Evolutionary conservation across 345 rosid genomes (phyloP), one percentile per base, ranked within the genome.

Genomic region (Bretschneidera sinensis): DNA sequence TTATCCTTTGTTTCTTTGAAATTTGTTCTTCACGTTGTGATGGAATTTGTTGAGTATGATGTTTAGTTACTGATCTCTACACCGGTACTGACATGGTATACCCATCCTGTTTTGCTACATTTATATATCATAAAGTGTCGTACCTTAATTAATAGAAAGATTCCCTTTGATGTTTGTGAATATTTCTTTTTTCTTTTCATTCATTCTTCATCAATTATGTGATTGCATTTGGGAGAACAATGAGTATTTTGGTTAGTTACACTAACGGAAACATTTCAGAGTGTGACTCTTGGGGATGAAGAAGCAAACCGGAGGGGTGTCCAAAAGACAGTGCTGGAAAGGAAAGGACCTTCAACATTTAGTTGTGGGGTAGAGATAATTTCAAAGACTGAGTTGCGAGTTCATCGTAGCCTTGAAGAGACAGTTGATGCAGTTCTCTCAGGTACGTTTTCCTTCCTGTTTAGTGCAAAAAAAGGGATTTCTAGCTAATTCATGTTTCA

Each of bases 281-380:
- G 87, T 72, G 98, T 87, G 56, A 92, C 98, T 39, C 78, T 87
- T 50, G 96, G 96, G 61, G 96, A 89, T 59, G 95, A 87, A 65
- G 95, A 87, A 78, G 91, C 96, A 47, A 87, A 83, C 57, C 63
- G 92, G 62, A 81, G 92, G 72, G 90, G 96, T 61, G 91, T 85
- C 64, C 89, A 89, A 61, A 92, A 92, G 79, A 83, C 95, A 21
- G 87, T 87, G 69, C 78, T 80, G 51, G 98, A 89, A 76, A 83
- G 96, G 75, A 83, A 81, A 81, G 96, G 96, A 35, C 96, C 95
- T 54, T 73, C 95, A 56, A 83, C 92, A 18, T 89, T 92, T 81
- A 74, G 60, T 66, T 79, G 86, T 72, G 98, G 79, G 13, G 96
- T 82, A 52, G 95, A 92, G 70, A 89, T 89, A 59, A 64, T 92